Percentiles rank a stretch among this genome's conserved stretches.
Conservation (phyloP, 2,329 filamentous ascomycete genomes). For the Sporothrix dimorphospora region DNA sequence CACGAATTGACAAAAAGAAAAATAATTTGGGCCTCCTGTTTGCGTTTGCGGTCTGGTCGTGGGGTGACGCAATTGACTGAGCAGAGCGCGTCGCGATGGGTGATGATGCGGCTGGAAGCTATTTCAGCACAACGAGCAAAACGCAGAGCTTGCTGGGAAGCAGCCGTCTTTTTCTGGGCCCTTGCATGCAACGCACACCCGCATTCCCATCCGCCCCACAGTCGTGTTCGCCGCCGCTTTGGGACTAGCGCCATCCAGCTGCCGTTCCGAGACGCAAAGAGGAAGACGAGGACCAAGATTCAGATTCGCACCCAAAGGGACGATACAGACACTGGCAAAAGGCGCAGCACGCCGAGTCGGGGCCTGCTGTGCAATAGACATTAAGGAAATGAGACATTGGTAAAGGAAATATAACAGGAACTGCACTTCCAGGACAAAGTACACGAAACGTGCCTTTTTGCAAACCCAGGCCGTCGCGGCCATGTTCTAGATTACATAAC, state of each 20-base stretch:
- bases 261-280: not conserved
- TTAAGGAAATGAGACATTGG: not conserved
- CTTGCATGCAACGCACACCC: conserved; percentile 8
- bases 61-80: not conserved
- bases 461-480: no score
- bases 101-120: conserved; percentile 5
- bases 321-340: not conserved
- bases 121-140: not conserved
- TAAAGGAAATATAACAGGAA: no score
- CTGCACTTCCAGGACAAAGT: not conserved
- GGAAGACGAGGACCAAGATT: not conserved
- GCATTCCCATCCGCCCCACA: conserved; percentile 1
- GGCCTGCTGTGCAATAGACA: not conserved
- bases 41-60: not conserved
- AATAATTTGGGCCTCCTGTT: not conserved
- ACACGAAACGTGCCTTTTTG: not conserved
- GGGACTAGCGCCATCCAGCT: not conserved
- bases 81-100: conserved; percentile 12
- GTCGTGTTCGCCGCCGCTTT: not conserved
- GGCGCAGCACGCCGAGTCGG: no score
- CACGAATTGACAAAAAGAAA: not conserved
- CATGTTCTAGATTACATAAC: conserved; percentile 17
- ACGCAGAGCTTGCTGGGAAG: conserved; percentile 14
- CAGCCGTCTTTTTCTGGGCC: not conserved
- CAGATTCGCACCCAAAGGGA: not conserved